phyloP scores from a whole-genome alignment of 164 flowering plant species.

The Amborella trichopoda region DNA sequence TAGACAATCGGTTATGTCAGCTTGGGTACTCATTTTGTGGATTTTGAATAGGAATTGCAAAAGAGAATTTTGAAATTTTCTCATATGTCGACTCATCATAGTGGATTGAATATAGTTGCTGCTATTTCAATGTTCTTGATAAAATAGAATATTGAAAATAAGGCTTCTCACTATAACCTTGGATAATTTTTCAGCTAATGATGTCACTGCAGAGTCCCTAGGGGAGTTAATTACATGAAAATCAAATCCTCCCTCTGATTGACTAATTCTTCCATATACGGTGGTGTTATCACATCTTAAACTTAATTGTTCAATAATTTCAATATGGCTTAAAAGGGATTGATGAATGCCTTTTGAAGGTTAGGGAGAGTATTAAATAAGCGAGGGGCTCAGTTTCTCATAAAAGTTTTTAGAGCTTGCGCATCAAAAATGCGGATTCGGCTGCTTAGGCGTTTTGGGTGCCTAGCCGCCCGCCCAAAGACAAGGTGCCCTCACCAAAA shows the following conservation, averaged over 20 bases:
- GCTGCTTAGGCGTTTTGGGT: too few relatives aligned
- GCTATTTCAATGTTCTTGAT: not conserved
- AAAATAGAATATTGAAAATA: slow-evolving; percentile 2
- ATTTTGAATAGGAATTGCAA: not conserved
- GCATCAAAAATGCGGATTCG: too few relatives aligned
- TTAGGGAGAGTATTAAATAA: not conserved
- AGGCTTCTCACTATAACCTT: slow-evolving; percentile 3
- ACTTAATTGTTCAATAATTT: not conserved
- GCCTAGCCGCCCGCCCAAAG: too few relatives aligned
- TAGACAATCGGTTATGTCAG: not conserved
- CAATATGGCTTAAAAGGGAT: not conserved
- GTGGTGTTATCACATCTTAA: slow-evolving; percentile 5
- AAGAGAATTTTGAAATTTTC: slow-evolving; percentile 6
- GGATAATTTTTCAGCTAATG: slow-evolving; percentile 1
- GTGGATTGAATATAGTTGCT: not conserved
- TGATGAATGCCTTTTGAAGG: not conserved
- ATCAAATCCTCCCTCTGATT: not conserved
- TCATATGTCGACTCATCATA: not conserved
- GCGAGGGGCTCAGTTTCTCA: not conserved
- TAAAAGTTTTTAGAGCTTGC: too few relatives aligned
- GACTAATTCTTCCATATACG: slow-evolving; percentile 5
- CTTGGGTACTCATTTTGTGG: slow-evolving; percentile 3
- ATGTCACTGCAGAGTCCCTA: not conserved
- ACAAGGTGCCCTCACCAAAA: too few relatives aligned
- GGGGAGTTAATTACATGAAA: not conserved